Base-by-base conservation (phyloP, 2,329 filamentous ascomycete species). In the Verticillium alfalfae region DNA sequence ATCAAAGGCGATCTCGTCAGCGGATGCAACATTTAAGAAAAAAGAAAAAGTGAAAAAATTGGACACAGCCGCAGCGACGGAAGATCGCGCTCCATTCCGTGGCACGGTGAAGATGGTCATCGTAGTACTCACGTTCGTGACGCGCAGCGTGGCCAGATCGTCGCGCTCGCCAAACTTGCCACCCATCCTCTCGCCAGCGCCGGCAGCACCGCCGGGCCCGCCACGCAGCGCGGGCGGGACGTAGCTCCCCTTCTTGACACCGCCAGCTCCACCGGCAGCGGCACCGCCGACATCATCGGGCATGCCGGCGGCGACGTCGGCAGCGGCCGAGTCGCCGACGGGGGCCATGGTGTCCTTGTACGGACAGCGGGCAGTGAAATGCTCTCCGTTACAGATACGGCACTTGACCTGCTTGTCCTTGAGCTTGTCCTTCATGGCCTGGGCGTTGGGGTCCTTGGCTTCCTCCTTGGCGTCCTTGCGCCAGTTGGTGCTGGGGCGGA, bases 331-430 rank as follows among this genome's bases (percentile, higher is more conserved):
- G 34, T 58, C 41, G 67, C 88, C 88, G 64, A 93, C 87, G 41
- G 91, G 95, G 39, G 94, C 93, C 93, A 99, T 97, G 70, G 94
- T 99, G 76, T 98, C 95, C 84, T 98, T 99, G 89, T 97, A 99
- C 39, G 95, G 95, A 87, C 95, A 99, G 77, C 95, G 90, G 69
- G 94, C 94, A 52, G 95, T 99, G 84, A 98, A 99, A 87, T 99
- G 95, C 84, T 99, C 95, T 75, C 94, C 95, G 75, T 89, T 91
- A 82, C 95, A 99, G 76, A 99, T 98, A 85, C 95, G 91, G 80
- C 95, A 99, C 86, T 98, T 98, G 84, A 99, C 96, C 83, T 97
- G 96, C 87, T 97, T 97, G 82, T 97, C 93, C 87, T 95, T 96
- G 73, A 98, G 84, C 81, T 91, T 89, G 74, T 89, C 86, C 81